phyloP scores from a whole-genome alignment of 805 yeast species.

The Cyberlindnera suaveolens region DNA sequence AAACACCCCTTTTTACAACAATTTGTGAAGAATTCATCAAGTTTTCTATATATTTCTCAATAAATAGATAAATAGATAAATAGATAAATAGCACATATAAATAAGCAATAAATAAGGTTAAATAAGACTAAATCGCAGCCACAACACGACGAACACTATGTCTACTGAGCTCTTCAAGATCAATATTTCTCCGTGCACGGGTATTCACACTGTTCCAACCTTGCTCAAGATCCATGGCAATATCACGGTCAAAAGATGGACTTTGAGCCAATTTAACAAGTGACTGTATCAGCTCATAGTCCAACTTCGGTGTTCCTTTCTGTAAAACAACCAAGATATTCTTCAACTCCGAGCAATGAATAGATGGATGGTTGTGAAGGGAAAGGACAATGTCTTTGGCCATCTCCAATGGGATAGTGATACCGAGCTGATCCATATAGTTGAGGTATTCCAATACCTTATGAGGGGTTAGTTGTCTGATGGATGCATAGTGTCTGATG shows the following conservation, averaged over 20 bases:
- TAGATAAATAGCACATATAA: background rate
- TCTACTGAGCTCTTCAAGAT: background rate
- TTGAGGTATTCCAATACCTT: conserved; percentile 4
- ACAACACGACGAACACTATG: background rate
- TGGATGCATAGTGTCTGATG: conserved; percentile 4
- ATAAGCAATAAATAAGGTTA: too few species aligned
- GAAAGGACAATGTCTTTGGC: background rate
- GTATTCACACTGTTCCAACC: conserved; percentile 5
- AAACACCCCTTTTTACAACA: too few species aligned
- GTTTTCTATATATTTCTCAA: background rate
- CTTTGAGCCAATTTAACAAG: background rate
- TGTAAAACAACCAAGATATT: background rate
- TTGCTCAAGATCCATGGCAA: conserved; percentile 6
- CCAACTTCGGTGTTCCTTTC: background rate
- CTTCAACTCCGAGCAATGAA: background rate
- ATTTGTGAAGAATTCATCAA: too few species aligned
- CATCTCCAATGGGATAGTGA: background rate
- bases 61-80: conserved; percentile 2
- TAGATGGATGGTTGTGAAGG: background rate
- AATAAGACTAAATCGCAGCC: background rate
- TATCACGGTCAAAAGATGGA: background rate
- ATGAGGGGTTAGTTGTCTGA: conserved; percentile 2
- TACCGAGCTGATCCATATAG: background rate
- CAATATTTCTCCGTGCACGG: background rate
- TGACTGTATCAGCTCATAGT: background rate